Evolutionary conservation across 805 yeast species (phyloP), one percentile per base, ranked within the genome.

Genomic region (Schizosaccharomyces lindneri): DNA sequence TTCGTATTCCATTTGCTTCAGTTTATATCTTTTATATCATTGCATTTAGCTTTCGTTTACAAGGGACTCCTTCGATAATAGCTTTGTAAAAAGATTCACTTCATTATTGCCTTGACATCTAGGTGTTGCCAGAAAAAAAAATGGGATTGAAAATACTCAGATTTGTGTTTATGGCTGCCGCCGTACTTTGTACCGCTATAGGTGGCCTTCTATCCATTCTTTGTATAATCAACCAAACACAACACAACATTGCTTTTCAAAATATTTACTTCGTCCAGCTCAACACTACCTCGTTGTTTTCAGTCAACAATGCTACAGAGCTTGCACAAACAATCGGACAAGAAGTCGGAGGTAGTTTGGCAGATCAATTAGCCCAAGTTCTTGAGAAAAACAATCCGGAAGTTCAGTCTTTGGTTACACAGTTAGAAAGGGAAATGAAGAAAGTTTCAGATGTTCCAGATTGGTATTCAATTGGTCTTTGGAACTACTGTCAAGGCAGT

Each of bases 401-500:
- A 15, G 6, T 43, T 43, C 6, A 17, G 3, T 3, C 24, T n/a
- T 5, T 17, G 5, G 13, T 19, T 15, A 24, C n/a, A 24, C 55
- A 48, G 24, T 9, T 48, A 13, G 29, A 48, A 24, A n/a, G 6
- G 29, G 24, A n/a, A 24, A 48, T 59, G 51, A 43, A 43, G 48
- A 15, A 43, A 5, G 13, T 43, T 17, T 43, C 48, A n/a, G 55
- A 31, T 15, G 65, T 81, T 7, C 69, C 78, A 2, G 76, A 76
- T 55, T 72, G 77, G 36, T 79, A 79, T 65, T 74, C 78, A 17
- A 72, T 81, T 43, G 85, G 86, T 46, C 70, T 80, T 65, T 82
- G 84, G 79, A 83, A 84, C 29, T 82, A 80, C 70, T 83, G 88
- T 70, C 66, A 73, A 62, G 83, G 81, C 27, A 24, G 19, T 19